A percentile compares a stretch with the other conserved stretches of the same genome.
These are phyloP conservation scores for Gossypium australe DNA, from an alignment of 345 rosid genomes.

Conservation along the genomic window DNA sequence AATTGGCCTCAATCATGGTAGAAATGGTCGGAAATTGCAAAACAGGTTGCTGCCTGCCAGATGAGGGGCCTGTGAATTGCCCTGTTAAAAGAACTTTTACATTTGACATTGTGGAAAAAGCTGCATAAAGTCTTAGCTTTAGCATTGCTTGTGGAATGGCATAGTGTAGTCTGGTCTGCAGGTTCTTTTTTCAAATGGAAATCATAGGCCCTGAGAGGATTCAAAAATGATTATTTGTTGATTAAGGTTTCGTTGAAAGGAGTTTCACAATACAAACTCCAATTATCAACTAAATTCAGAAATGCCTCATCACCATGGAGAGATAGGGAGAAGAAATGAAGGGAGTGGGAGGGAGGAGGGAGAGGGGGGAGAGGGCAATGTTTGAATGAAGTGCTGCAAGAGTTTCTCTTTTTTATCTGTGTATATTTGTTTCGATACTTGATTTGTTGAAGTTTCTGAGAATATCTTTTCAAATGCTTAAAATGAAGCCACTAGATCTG, in stretches of 20 bases:
- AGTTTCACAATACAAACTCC: background rate
- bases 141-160: background rate
- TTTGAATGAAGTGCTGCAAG: background rate
- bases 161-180: background rate
- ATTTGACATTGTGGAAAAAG: background rate
- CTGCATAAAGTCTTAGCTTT: background rate
- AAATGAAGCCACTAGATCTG: background rate
- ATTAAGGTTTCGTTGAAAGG: background rate
- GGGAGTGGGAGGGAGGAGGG: background rate
- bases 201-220: background rate
- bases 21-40: background rate
- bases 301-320: background rate
- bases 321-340: background rate
- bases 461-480: background rate
- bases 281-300: background rate
- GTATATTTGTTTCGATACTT: background rate
- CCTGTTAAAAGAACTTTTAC: background rate
- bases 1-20: background rate
- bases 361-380: background rate
- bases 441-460: background rate
- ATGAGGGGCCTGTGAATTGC: background rate
- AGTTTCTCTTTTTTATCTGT: background rate
- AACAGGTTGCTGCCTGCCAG: background rate
- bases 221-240: background rate
- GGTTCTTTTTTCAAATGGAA: background rate